These are phyloP conservation scores for Phialocephala subalpina DNA, from an alignment of 2,329 filamentous ascomycete genomes.

Conservation along the genomic window DNA sequence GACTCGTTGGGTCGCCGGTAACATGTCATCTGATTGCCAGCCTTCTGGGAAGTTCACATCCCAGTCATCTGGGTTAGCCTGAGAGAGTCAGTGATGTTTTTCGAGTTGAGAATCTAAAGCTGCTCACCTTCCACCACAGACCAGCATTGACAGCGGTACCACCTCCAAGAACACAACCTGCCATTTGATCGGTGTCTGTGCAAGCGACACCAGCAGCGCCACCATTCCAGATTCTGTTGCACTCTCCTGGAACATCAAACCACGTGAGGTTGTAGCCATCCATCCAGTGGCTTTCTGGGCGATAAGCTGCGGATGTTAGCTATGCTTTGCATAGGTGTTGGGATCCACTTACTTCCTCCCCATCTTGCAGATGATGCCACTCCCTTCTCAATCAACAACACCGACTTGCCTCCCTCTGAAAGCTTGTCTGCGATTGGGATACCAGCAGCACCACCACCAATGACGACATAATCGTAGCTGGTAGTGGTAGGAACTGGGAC, in stretches of 20 bases:
- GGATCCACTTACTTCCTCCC: constrained; percentile 56
- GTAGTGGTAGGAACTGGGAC: constrained; percentile 53
- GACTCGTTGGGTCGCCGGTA: constrained; percentile 64
- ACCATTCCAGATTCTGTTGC: constrained; percentile 66
- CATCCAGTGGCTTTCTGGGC: constrained; percentile 60
- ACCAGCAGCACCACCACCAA: constrained; percentile 61
- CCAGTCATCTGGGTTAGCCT: constrained; percentile 71
- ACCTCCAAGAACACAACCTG: constrained; percentile 75
- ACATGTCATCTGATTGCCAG: constrained; percentile 73
- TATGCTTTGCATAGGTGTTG: not conserved
- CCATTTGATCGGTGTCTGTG: constrained; percentile 76
- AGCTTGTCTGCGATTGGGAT: constrained; percentile 64
- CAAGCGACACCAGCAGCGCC: constrained; percentile 60
- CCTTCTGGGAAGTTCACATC: constrained; percentile 76
- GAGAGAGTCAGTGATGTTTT: constrained; percentile 25
- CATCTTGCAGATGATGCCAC: constrained; percentile 70
- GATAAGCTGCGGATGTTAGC: constrained; percentile 27
- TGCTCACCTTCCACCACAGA: constrained; percentile 67
- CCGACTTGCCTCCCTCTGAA: constrained; percentile 69
- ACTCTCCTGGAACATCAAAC: constrained; percentile 76
- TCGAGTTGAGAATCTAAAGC: not conserved
- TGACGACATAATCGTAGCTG: constrained; percentile 62
- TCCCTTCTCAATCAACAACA: constrained; percentile 69
- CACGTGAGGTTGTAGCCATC: constrained; percentile 69
- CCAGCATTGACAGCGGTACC: constrained; percentile 65